These are phyloP conservation scores for Cenchrus americanus DNA, from an alignment of 176 grass and related monocot species.

Conservation along the genomic window DNA sequence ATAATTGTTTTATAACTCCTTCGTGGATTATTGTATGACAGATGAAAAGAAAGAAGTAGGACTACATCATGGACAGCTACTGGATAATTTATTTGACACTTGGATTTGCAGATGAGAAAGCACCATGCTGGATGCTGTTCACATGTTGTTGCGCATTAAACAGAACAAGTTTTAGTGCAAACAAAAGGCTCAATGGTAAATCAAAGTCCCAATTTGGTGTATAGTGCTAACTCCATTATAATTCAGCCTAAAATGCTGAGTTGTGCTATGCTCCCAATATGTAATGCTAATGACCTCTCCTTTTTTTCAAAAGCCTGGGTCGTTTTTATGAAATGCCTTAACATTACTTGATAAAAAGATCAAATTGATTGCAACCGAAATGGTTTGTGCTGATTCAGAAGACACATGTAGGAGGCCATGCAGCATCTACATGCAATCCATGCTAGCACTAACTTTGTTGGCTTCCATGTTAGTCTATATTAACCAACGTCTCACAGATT, in stretches of 20 bases:
- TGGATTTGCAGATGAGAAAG: constrained; percentile 24
- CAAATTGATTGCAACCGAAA: neutral
- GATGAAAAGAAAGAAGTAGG: constrained; percentile 33
- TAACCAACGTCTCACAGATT: constrained; percentile 23
- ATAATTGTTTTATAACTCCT: neutral
- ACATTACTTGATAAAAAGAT: neutral
- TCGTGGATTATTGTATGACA: constrained; percentile 10
- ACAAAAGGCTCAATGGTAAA: constrained; percentile 9
- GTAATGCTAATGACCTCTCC: neutral
- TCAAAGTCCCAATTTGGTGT: constrained; percentile 12
- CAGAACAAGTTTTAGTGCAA: neutral
- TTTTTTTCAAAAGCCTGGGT: constrained; percentile 14
- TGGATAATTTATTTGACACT: neutral
- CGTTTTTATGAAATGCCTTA: constrained; percentile 13
- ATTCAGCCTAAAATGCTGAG: neutral
- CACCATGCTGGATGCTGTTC: neutral
- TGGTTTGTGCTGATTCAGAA: constrained; percentile 7
- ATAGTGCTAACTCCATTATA: neutral
- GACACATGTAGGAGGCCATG: neutral
- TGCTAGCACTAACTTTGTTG: constrained; percentile 17
- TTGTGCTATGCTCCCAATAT: neutral
- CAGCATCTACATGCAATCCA: constrained; percentile 23
- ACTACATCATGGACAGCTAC: neutral
- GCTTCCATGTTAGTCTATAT: constrained; percentile 19
- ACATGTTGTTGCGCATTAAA: constrained; percentile 13